Evolutionary conservation across 2,329 filamentous ascomycete species (phyloP), one percentile per base, ranked within the genome.

Genomic region (Fusarium pseudoanthophilum): DNA sequence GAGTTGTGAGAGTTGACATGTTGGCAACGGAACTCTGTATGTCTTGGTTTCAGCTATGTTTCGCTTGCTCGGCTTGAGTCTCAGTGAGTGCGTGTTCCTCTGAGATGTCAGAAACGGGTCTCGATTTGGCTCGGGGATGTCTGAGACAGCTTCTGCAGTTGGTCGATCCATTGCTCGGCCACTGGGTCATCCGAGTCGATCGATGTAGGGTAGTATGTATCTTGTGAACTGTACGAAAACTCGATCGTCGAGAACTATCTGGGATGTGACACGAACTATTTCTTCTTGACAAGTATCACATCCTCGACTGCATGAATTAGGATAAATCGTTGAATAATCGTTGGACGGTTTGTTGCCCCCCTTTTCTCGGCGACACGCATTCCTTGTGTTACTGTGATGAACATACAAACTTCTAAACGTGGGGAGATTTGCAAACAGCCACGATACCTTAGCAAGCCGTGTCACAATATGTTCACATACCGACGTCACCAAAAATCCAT

Each of bases 1-100:
- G 62, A 69, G 43, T 34, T 37, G 59, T 66, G 64, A 72, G 56
- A 66, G 71, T 52, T 48, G 60, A 66, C 36, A 62, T 53, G 36
- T 43, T 64, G 57, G 49, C 71, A 57, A 57, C 58, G 21, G 42
- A 56, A 60, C 49, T 71, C 52, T 45, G 32, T 51, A 20, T 49
- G 26, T 49, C 37, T 58, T 52, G 52, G 75, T 77, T 77, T 77
- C 75, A 77, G 64, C 71, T 40, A 37, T 75, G 75, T 77, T 75
- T 77, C 71, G 73, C 73, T 60, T 52, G 11, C 43, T 61, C 40
- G 58, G 43, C 36, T 62, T 63, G 26, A 21, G 65, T 63, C 60
- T 60, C 55, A 55, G 62, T 46, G 46, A 58, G 49, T 42, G 39
- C 36, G 45, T 60, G 20, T 63, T 55, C 24, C 24, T 67, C 63